Conservation (phyloP, 2,329 filamentous ascomycete species). For the Canariomyces notabilis region DNA sequence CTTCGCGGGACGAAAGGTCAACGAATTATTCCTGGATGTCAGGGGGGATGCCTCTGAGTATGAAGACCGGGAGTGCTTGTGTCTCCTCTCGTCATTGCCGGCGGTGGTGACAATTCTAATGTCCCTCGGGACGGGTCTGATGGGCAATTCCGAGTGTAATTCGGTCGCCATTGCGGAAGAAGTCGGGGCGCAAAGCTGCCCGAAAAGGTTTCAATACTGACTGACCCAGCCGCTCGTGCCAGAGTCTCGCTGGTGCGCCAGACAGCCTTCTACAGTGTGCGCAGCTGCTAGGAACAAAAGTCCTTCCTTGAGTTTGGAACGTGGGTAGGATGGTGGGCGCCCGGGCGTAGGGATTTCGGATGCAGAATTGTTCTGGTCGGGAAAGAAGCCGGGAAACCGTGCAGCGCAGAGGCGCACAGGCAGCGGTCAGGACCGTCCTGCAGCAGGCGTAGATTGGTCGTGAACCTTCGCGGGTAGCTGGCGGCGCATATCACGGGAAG, state of each 20-base stretch:
- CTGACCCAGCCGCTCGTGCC: neutral
- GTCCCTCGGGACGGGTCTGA: conserved; percentile 32
- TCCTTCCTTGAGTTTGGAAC: neutral
- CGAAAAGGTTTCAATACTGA: neutral
- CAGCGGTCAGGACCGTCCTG: conserved; percentile 9
- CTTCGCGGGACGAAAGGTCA: conserved; percentile 57
- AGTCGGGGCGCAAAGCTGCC: neutral
- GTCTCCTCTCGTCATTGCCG: conserved; percentile 34
- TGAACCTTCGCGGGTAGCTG: conserved; percentile 21
- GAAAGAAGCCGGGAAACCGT: conserved; percentile 2
- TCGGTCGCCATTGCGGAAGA: conserved; percentile 30
- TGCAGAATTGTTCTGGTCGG: conserved; percentile 8
- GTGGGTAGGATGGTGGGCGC: conserved; percentile 4
- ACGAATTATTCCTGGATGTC: conserved; percentile 53
- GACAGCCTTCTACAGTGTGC: neutral
- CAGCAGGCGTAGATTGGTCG: conserved; percentile 10
- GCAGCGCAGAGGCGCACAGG: conserved; percentile 6
- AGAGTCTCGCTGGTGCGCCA: no score
- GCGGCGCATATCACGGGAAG: conserved; percentile 18
- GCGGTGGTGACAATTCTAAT: conserved; percentile 22
- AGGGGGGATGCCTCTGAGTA: conserved; percentile 57
- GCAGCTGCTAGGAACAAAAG: neutral
- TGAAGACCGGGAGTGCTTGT: conserved; percentile 58
- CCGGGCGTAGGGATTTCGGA: conserved; percentile 6
- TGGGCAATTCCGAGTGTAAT: conserved; percentile 31